Percentiles rank a stretch among this genome's conserved stretches.
phyloP scores from a whole-genome alignment of 176 grass and related monocot genomes.

The Avena sativa region DNA sequence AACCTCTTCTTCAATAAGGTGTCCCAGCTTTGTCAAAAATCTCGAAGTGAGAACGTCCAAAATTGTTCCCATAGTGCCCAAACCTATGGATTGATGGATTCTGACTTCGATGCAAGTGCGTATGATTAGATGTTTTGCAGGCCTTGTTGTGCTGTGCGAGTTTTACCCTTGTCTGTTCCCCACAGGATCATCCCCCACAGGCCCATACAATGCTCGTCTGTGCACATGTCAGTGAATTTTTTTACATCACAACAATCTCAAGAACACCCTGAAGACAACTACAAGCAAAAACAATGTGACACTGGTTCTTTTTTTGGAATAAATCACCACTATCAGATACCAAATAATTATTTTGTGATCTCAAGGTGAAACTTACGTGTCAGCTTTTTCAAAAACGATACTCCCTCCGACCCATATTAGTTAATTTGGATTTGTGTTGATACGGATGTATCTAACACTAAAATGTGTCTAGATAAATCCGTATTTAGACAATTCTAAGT shows the following conservation, averaged over 20 bases:
- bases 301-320: not conserved
- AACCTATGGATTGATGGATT: not conserved
- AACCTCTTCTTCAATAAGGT: not conserved
- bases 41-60: slow-evolving; percentile 11
- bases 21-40: slow-evolving; percentile 11
- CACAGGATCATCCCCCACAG: not conserved
- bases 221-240: not conserved
- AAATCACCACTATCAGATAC: not conserved
- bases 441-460: no score
- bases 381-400: not conserved
- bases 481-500: no score
- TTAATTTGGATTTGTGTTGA: no score
- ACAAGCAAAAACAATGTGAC: not conserved
- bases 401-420: no score
- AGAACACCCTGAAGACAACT: not conserved
- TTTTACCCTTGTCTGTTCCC: not conserved
- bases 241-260: not conserved
- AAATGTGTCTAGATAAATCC: no score
- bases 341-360: not conserved
- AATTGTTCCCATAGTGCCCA: slow-evolving; percentile 17
- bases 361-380: not conserved
- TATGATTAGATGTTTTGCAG: not conserved
- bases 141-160: not conserved
- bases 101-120: not conserved
- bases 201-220: not conserved